Evolutionary conservation across 2,329 filamentous ascomycete genomes (phyloP).

Genomic region (Colletotrichum agaves): DNA sequence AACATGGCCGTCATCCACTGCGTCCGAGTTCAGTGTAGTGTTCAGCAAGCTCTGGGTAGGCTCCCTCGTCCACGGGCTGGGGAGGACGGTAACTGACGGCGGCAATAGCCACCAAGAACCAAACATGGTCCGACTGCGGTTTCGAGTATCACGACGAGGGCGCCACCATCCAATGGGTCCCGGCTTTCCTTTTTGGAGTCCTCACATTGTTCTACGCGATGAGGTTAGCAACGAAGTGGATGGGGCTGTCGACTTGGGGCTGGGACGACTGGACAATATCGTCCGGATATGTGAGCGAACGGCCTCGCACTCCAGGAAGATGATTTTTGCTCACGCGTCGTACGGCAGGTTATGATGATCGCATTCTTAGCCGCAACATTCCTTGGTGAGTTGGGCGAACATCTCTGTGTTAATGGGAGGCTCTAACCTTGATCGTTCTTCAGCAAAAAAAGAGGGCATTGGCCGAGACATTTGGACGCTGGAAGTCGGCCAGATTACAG

Average conservation of each 20-base stretch:
- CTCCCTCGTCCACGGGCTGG: background rate
- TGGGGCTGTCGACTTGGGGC: slow-evolving; percentile 21
- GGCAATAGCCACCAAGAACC: slow-evolving; percentile 17
- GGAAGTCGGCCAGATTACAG: slow-evolving; percentile 3
- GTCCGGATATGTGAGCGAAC: slow-evolving; percentile 13
- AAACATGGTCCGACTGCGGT: slow-evolving; percentile 22
- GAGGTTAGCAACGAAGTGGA: slow-evolving; percentile 12
- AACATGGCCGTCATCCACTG: slow-evolving; percentile 33
- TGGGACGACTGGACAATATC: slow-evolving; percentile 27
- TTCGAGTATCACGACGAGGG: slow-evolving; percentile 23
- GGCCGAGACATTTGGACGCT: slow-evolving; percentile 31
- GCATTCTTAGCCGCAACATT: slow-evolving; percentile 17
- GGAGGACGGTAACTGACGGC: background rate
- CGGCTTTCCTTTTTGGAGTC: background rate
- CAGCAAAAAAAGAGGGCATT: background rate
- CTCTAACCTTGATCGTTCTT: background rate
- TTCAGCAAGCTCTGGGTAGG: slow-evolving; percentile 26
- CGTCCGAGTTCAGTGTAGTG: slow-evolving; percentile 27
- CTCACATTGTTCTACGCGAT: slow-evolving; percentile 5
- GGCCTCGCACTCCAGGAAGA: background rate
- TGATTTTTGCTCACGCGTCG: background rate
- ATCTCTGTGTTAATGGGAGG: background rate
- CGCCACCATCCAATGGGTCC: background rate
- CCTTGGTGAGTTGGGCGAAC: background rate
- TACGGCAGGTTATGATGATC: slow-evolving; percentile 13